phyloP scores from a whole-genome alignment of 169 alveolate genomes.

The Cryptosporidium tyzzeri region DNA sequence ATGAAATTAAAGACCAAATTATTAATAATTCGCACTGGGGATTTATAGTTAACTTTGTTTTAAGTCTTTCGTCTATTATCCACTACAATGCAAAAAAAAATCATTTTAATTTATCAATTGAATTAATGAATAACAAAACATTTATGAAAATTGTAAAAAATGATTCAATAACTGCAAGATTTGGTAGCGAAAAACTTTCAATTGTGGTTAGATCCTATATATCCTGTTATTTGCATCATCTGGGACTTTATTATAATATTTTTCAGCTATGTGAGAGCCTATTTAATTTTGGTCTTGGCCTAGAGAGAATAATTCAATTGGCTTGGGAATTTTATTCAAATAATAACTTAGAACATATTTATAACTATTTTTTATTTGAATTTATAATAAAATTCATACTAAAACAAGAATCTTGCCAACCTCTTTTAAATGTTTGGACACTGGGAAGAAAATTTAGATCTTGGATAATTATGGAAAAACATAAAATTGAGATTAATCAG shows the following conservation, averaged over 20 bases:
- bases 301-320: not conserved
- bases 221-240: constrained; percentile 46
- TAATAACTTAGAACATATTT: not conserved
- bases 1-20: constrained; percentile 14
- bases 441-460: constrained; percentile 21
- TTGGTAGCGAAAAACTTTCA: constrained; percentile 30
- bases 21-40: constrained; percentile 33
- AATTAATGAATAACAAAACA: constrained; percentile 7
- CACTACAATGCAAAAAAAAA: constrained; percentile 7
- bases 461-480: constrained; percentile 41
- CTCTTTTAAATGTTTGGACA: constrained; percentile 27
- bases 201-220: constrained; percentile 28
- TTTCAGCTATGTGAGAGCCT: constrained; percentile 10
- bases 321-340: not conserved
- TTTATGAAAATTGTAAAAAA: not conserved
- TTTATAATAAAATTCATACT: not conserved
- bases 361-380: not conserved
- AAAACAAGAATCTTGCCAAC: constrained; percentile 5
- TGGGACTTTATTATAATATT: constrained; percentile 29
- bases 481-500: not conserved
- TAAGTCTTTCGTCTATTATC: constrained; percentile 16
- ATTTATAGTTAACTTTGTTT: not conserved
- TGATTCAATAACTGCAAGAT: not conserved
- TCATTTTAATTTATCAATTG: not conserved
- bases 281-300: not conserved